Base-by-base conservation (phyloP, 2,329 filamentous ascomycete species). In the Trematosphaeria pertusa region DNA sequence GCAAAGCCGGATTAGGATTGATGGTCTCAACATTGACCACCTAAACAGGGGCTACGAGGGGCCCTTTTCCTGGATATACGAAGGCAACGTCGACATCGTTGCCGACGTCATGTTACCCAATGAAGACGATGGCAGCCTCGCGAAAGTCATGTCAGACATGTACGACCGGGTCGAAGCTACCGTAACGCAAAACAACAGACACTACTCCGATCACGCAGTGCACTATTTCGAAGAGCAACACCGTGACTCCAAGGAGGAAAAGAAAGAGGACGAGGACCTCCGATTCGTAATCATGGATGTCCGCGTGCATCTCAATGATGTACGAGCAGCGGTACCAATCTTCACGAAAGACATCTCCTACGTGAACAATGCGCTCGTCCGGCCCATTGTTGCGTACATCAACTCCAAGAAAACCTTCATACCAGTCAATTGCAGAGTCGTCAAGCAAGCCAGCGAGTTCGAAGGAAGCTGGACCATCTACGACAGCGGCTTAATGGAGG, bases 361-460 rank as follows among this genome's bases (percentile, higher is more conserved):
- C 70, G 88, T 97, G 63, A 97, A 97, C 73, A 95, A 96, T 70
- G 91, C 94, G 1, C 85, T 97, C 4, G 90, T 97, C 26, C 86
- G 94, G 4, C 94, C 94, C 12, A 99, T 99, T 51, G 92, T 99
- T 31, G 94, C 94, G 5, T 99, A 97, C 71, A 97, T 99, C 74
- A 99, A 99, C 73, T 89, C 91, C 32, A 90, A 91, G 70, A 87
- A 87, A 66, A 96, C 93, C 0, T 97, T 96, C 65, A 97, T 99
- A 33, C 94, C 94, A 19, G 91, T 99, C 62, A 89, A 87, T 61
- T 97, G 94, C 74, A 88, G 93, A 50, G 89, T 99, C 37, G 91
- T 97, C 55, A 99, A 99, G 77, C 85, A 86, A 5, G 82, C 86
- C 14, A 82, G 82, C 48, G 94, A 99, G 69, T 99, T 99, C 65